Conservation (phyloP, 164 flowering plant species). For the Taxillus chinensis region DNA sequence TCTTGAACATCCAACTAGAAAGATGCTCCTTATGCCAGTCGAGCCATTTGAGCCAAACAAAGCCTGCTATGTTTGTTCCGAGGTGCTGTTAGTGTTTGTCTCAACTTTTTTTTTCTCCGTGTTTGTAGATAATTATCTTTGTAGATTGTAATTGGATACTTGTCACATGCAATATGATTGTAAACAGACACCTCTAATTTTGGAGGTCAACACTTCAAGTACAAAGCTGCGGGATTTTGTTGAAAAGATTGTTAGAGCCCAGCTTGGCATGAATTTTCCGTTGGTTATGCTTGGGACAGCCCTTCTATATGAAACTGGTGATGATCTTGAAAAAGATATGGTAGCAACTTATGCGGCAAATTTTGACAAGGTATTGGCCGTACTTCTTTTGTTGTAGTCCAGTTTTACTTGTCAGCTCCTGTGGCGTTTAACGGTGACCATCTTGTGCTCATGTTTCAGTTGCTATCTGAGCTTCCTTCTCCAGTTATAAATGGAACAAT, state of each 20-base stretch:
- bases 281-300: constrained; percentile 74
- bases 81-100: constrained; percentile 32
- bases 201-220: constrained; percentile 64
- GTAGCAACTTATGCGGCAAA: constrained; percentile 66
- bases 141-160: constrained; percentile 4
- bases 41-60: constrained; percentile 93
- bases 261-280: constrained; percentile 87
- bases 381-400: constrained; percentile 1
- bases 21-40: constrained; percentile 91
- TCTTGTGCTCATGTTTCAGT: constrained; percentile 27
- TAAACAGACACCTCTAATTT: constrained; percentile 63
- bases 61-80: constrained; percentile 90
- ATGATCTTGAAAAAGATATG: constrained; percentile 76
- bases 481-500: constrained; percentile 66
- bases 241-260: constrained; percentile 80
- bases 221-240: constrained; percentile 79
- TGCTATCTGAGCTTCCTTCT: constrained; percentile 69
- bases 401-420: background rate
- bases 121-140: background rate
- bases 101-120: background rate
- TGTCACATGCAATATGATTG: constrained; percentile 14
- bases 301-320: constrained; percentile 92
- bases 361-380: constrained; percentile 61
- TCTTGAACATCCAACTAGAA: constrained; percentile 61
- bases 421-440: background rate